Evolutionary conservation across 306 rosid genomes (phyloP).

Genomic region (Betula pendula): DNA sequence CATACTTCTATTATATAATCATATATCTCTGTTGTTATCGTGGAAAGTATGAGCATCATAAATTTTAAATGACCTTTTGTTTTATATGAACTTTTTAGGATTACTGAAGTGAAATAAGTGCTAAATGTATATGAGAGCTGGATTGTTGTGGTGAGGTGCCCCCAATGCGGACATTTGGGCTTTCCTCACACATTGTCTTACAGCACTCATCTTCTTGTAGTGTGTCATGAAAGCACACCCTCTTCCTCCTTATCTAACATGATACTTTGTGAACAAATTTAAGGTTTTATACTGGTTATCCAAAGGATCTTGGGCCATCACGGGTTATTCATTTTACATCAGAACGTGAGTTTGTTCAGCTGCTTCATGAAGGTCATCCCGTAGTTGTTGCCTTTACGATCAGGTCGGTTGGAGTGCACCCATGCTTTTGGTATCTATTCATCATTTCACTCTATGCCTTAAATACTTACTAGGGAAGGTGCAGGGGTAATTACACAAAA

Average conservation of each 20-base stretch:
- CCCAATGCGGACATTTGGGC: not conserved
- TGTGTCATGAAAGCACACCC: not conserved
- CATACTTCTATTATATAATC: not conserved
- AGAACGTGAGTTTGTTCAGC: constrained; percentile 84
- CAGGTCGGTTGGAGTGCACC: constrained; percentile 45
- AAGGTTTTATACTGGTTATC: constrained; percentile 85
- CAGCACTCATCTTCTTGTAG: not conserved
- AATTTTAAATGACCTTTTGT: constrained; percentile 6
- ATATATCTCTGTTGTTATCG: not conserved
- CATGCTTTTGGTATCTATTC: constrained; percentile 13
- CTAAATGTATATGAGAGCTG: constrained; percentile 2
- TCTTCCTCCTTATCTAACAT: not conserved
- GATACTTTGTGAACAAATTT: constrained; percentile 7
- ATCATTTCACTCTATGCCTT: constrained; percentile 18
- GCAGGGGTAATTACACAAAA: constrained; percentile 73
- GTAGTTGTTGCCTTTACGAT: constrained; percentile 83
- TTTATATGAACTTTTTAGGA: not conserved
- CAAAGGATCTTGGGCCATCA: constrained; percentile 88
- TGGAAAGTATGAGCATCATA: not conserved
- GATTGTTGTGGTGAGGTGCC: constrained; percentile 2
- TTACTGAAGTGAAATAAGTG: not conserved
- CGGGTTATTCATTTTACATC: constrained; percentile 82
- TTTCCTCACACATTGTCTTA: constrained; percentile 11
- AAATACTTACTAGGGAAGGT: constrained; percentile 28
- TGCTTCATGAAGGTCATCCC: constrained; percentile 88